These are phyloP conservation scores for Boletus coccyginus DNA, from an alignment of 768 basidiomycete genomes.

Conservation along the genomic window DNA sequence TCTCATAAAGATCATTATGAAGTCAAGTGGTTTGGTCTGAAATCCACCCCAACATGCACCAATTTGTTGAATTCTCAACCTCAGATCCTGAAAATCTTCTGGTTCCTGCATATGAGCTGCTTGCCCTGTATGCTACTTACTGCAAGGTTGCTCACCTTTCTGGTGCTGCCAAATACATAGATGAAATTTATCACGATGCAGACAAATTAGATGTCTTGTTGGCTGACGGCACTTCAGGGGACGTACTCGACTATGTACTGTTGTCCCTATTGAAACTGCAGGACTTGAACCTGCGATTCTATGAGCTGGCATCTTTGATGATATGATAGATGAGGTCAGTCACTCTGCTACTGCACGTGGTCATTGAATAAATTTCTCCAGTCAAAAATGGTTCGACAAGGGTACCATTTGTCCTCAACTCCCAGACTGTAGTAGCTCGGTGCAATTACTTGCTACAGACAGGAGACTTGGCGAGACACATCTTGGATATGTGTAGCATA, in stretches of 20 bases:
- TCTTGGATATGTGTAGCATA: too few species aligned
- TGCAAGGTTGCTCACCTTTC: conserved; percentile 27
- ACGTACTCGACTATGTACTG: not conserved
- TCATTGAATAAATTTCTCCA: not conserved
- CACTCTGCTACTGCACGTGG: too few species aligned
- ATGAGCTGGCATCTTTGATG: not conserved
- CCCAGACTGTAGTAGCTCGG: too few species aligned
- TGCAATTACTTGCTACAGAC: too few species aligned
- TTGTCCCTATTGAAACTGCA: not conserved
- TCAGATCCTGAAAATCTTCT: conserved; percentile 6
- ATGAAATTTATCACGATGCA: conserved; percentile 7
- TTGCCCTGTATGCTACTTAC: conserved; percentile 23
- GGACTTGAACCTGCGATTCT: not conserved
- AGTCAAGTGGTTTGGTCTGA: not conserved
- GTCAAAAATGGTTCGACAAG: not conserved
- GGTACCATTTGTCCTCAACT: too few species aligned
- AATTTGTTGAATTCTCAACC: conserved; percentile 5
- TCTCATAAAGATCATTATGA: not conserved
- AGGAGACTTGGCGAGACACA: too few species aligned
- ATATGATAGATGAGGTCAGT: too few species aligned
- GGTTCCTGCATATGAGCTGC: conserved; percentile 7
- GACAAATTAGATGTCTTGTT: not conserved
- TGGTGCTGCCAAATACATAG: conserved; percentile 19
- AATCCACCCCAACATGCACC: not conserved
- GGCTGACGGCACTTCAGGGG: not conserved